Conservation (phyloP, 768 basidiomycete species). For the Paxillus rubicundulus region DNA sequence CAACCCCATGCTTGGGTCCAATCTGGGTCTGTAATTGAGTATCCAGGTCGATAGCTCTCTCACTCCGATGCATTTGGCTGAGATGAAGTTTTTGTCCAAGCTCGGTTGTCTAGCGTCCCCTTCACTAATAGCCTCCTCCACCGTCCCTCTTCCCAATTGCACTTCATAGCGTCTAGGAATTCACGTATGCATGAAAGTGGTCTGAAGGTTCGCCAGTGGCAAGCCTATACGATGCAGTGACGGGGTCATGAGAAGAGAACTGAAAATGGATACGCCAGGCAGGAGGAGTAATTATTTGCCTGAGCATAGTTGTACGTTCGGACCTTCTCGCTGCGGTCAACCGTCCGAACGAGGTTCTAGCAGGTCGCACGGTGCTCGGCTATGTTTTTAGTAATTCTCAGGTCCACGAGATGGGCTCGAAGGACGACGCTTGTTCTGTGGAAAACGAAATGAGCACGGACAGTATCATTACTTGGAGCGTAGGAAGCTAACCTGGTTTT, state of each 20-base stretch:
- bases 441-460: neutral
- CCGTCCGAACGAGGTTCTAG: slow-evolving; percentile 71
- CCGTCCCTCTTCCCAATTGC: slow-evolving; percentile 51
- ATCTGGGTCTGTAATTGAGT: no score
- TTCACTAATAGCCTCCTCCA: slow-evolving; percentile 49
- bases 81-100: no score
- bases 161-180: slow-evolving; percentile 56
- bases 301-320: slow-evolving; percentile 95
- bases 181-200: slow-evolving; percentile 55
- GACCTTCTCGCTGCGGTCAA: slow-evolving; percentile 91
- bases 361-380: slow-evolving; percentile 67
- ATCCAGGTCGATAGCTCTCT: no score
- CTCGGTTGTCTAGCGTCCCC: slow-evolving; percentile 3
- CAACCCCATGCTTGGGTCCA: no score
- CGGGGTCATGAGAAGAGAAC: slow-evolving; percentile 59
- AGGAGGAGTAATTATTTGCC: slow-evolving; percentile 33
- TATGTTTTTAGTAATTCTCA: slow-evolving; percentile 68
- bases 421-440: slow-evolving; percentile 85
- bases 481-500: slow-evolving; percentile 68
- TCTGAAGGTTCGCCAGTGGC: slow-evolving; percentile 62
- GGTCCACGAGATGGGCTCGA: slow-evolving; percentile 79
- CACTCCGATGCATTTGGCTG: no score
- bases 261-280: neutral
- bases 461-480: neutral
- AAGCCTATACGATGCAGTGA: slow-evolving; percentile 90